These are phyloP conservation scores for Kwoniella shivajii DNA, from an alignment of 1,284 basidiomycete genomes.

Conservation along the genomic window DNA sequence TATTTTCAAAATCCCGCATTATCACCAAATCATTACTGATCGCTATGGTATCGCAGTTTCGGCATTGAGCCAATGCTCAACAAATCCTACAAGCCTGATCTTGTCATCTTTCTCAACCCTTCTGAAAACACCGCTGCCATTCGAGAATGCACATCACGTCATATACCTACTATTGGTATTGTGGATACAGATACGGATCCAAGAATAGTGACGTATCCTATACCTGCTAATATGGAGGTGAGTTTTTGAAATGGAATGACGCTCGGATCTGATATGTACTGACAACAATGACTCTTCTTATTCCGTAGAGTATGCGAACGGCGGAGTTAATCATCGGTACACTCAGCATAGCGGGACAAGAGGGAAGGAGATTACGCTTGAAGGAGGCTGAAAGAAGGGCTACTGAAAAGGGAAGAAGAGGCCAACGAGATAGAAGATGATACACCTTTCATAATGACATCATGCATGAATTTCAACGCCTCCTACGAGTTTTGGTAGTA, in stretches of 20 bases:
- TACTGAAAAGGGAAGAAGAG: slow-evolving; percentile 7
- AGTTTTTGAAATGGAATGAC: slow-evolving; percentile 56
- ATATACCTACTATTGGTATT: slow-evolving; percentile 85
- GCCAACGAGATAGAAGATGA: slow-evolving; percentile 16
- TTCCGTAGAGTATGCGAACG: slow-evolving; percentile 64
- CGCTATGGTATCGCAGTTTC: slow-evolving; percentile 55
- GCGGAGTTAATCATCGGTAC: slow-evolving; percentile 89
- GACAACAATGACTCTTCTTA: background rate
- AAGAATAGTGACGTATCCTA: slow-evolving; percentile 94
- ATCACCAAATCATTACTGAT: background rate
- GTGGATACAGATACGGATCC: slow-evolving; percentile 96
- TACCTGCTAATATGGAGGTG: slow-evolving; percentile 93
- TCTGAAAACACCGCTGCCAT: slow-evolving; percentile 79
- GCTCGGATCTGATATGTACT: background rate
- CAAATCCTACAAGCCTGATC: slow-evolving; percentile 74
- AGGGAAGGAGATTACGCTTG: slow-evolving; percentile 62
- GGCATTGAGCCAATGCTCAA: slow-evolving; percentile 63
- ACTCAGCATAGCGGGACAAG: slow-evolving; percentile 85
- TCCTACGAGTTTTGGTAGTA: no score
- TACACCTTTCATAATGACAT: background rate
- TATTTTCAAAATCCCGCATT: slow-evolving; percentile 10
- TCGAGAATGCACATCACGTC: slow-evolving; percentile 77
- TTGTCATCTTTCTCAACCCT: slow-evolving; percentile 87
- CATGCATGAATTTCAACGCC: background rate
- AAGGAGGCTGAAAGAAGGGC: slow-evolving; percentile 40